phyloP scores from a whole-genome alignment of 768 basidiomycete genomes.

The Podaxis sp. region DNA sequence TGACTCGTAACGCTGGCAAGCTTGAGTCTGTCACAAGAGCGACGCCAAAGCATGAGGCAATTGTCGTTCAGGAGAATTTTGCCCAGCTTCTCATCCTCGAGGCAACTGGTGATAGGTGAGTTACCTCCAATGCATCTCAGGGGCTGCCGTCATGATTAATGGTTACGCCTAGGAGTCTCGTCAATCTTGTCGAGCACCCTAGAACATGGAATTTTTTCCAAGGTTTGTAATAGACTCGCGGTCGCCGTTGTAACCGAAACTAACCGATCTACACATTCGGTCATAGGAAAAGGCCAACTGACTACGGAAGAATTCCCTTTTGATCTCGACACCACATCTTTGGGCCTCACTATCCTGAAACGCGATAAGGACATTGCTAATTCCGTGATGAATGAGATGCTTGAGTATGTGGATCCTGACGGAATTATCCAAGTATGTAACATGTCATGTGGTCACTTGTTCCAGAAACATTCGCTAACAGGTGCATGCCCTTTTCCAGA shows the following conservation, averaged over 20 bases:
- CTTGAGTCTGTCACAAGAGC: slow-evolving; percentile 45
- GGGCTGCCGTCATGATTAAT: not conserved
- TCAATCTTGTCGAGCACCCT: slow-evolving; percentile 40
- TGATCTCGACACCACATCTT: slow-evolving; percentile 60
- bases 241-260: slow-evolving; percentile 10
- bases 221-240: slow-evolving; percentile 25
- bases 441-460: not conserved
- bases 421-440: slow-evolving; percentile 47
- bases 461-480: not conserved
- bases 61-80: slow-evolving; percentile 51
- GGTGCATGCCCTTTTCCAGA: slow-evolving; percentile 27
- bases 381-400: slow-evolving; percentile 58
- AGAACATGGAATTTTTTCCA: slow-evolving; percentile 58
- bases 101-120: slow-evolving; percentile 44
- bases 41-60: slow-evolving; percentile 28
- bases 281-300: slow-evolving; percentile 35
- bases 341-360: slow-evolving; percentile 45
- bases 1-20: slow-evolving; percentile 38
- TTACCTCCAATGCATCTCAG: slow-evolving; percentile 1
- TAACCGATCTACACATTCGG: not conserved
- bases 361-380: slow-evolving; percentile 31
- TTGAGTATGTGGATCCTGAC: slow-evolving; percentile 46
- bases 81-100: slow-evolving; percentile 61
- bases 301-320: slow-evolving; percentile 51
- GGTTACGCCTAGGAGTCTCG: slow-evolving; percentile 35